Evolutionary conservation across 768 basidiomycete species (phyloP), one percentile per base, ranked within the genome.

Genomic region (Amanita muscaria): DNA sequence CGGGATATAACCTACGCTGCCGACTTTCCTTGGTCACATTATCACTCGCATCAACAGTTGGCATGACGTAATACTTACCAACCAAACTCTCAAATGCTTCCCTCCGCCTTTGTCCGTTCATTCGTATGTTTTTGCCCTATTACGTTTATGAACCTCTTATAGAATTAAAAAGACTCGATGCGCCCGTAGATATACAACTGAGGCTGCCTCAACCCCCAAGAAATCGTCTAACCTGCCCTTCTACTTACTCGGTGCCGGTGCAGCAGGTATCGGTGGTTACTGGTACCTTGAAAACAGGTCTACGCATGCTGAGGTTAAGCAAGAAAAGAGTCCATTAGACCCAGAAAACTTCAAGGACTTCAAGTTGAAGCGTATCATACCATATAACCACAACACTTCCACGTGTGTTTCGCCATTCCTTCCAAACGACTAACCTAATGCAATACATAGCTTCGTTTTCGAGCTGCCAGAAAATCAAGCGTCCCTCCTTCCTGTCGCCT

Each of bases 341-440:
- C 76, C 86, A 6, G 65, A 86, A 47, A 77, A 81, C 51, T 89
- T 82, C 56, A 63, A 80, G 40, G 79, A 88, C 59, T 83, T 96
- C 64, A 81, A 79, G 59, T 77, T 98, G 55, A 85, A 85, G 62
- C 77, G 79, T 56, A 62, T 89, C 48, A 66, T 80, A 48, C 82
- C 82, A 0, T 96, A 94, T 73, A 98, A 96, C 76, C 85, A 97
- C 75, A 96, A 98, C 66, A 85, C 90, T 11, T 70, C 88, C 24
- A 78, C 74, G 79, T 91, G 51, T 46, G 73, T 52, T 33, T 31
- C 39, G 29, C 42, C 11, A 32, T 24, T 25, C 18, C 22, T 16
- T 21, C 34, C 12, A 22, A 16, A 35, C 18, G 4, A 22, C 37
- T 39, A 19, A 21, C 12, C 18, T 30, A 34, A 25, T 33, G 14